phyloP scores from a whole-genome alignment of 2,329 filamentous ascomycete species.

The Fusarium sp. region DNA sequence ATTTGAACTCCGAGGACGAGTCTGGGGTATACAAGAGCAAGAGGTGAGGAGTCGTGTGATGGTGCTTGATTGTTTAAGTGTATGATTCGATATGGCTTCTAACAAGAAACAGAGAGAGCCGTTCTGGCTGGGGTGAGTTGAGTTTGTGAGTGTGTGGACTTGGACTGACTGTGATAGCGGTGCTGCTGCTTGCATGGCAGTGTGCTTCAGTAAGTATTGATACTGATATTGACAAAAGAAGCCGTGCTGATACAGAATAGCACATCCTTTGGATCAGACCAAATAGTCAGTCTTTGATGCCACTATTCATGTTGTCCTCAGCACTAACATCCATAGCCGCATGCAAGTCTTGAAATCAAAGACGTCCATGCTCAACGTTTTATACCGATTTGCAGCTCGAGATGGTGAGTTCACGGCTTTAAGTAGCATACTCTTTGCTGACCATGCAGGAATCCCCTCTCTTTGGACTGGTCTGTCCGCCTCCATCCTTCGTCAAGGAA shows the following conservation, averaged over 20 bases:
- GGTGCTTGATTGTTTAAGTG: background rate
- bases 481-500: constrained; percentile 57
- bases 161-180: constrained; percentile 46
- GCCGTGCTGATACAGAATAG: constrained; percentile 35
- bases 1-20: constrained; percentile 29
- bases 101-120: constrained; percentile 50
- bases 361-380: constrained; percentile 53
- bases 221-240: fast-evolving
- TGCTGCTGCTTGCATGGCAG: constrained; percentile 58
- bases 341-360: constrained; percentile 58
- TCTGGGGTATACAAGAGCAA: constrained; percentile 18
- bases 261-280: constrained; percentile 58
- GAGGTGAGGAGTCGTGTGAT: background rate
- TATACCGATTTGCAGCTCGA: constrained; percentile 52
- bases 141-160: background rate
- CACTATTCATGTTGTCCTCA: no score
- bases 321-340: constrained; percentile 44
- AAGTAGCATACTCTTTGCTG: background rate
- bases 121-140: constrained; percentile 57
- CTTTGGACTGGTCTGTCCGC: constrained; percentile 58
- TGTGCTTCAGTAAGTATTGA: constrained; percentile 57
- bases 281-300: constrained; percentile 52
- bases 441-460: constrained; percentile 51
- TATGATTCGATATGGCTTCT: constrained; percentile 26
- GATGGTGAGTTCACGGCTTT: constrained; percentile 47